Evolutionary conservation across 352 stramenopile species (phyloP).

Genomic region (Phytophthora vignae): DNA sequence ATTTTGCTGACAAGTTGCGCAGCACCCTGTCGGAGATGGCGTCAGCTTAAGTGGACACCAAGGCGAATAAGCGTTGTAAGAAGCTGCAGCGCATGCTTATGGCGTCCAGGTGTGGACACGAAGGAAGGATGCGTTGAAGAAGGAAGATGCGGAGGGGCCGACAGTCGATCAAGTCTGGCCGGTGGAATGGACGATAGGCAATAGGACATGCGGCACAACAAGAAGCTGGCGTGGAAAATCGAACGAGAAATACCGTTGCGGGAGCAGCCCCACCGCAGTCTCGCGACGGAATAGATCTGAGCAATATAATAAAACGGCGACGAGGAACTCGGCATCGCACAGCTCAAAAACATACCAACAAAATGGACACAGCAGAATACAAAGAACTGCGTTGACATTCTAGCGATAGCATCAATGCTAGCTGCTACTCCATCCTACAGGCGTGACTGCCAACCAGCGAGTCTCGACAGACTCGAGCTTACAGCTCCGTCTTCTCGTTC

Average conservation of each 20-base stretch:
- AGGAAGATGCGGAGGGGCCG: constrained; percentile 10
- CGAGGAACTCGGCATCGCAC: constrained; percentile 19
- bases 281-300: constrained; percentile 37
- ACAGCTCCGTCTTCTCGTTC: constrained; percentile 53
- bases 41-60: constrained; percentile 54
- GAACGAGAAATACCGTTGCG: constrained; percentile 13
- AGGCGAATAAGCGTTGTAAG: constrained; percentile 2
- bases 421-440: constrained; percentile 15
- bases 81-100: neutral
- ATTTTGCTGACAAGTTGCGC: constrained; percentile 87
- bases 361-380: constrained; percentile 20
- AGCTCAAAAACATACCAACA: constrained; percentile 9
- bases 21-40: constrained; percentile 89
- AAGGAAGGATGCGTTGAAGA: constrained; percentile 14
- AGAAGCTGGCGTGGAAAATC: constrained; percentile 19
- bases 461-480: constrained; percentile 21
- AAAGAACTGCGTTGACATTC: constrained; percentile 38
- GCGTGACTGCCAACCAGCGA: constrained; percentile 10
- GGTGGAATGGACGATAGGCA: constrained; percentile 29
- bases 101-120: neutral
- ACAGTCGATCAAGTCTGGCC: constrained; percentile 13
- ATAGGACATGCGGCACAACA: constrained; percentile 28
- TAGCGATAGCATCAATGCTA: constrained; percentile 17
- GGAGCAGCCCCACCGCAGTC: neutral
- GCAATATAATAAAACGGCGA: constrained; percentile 26